Conservation (phyloP, 768 basidiomycete species). For the Tricholoma hemisulphureum region DNA sequence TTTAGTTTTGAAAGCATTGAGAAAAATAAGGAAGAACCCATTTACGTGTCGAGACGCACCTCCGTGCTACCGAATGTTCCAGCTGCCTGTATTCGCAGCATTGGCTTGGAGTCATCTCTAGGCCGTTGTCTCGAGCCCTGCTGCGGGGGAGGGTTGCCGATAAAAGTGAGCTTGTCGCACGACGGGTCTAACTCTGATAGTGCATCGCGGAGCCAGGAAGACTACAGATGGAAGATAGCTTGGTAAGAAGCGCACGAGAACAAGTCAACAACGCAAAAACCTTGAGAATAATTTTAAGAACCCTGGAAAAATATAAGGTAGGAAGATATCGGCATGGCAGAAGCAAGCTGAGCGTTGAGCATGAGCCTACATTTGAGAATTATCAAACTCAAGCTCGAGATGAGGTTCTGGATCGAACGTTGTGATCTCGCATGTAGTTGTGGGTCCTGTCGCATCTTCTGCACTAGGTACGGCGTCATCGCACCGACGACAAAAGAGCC, state of each 20-base stretch:
- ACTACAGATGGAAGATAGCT: conserved; percentile 35
- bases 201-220: conserved; percentile 92
- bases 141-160: conserved; percentile 61
- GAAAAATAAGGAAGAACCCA: background rate
- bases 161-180: conserved; percentile 81
- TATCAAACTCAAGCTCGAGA: conserved; percentile 77
- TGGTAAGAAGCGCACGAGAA: background rate
- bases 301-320: conserved; percentile 35
- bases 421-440: conserved; percentile 82
- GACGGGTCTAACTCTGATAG: conserved; percentile 89
- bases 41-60: conserved; percentile 37
- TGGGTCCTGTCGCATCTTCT: conserved; percentile 78
- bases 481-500: background rate
- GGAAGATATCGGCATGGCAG: background rate
- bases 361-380: conserved; percentile 52
- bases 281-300: conserved; percentile 84
- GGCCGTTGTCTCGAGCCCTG: conserved; percentile 17
- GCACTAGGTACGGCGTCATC: conserved; percentile 41
- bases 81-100: conserved; percentile 76
- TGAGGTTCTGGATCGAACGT: conserved; percentile 84
- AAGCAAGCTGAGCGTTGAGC: background rate
- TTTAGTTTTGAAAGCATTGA: conserved; percentile 27
- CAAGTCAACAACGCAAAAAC: conserved; percentile 33
- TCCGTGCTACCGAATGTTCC: conserved; percentile 87
- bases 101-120: conserved; percentile 44